A percentile compares a stretch with the other conserved stretches of the same genome.
Conservation (phyloP, 768 basidiomycete species). For the Podaxis pistillaris region DNA sequence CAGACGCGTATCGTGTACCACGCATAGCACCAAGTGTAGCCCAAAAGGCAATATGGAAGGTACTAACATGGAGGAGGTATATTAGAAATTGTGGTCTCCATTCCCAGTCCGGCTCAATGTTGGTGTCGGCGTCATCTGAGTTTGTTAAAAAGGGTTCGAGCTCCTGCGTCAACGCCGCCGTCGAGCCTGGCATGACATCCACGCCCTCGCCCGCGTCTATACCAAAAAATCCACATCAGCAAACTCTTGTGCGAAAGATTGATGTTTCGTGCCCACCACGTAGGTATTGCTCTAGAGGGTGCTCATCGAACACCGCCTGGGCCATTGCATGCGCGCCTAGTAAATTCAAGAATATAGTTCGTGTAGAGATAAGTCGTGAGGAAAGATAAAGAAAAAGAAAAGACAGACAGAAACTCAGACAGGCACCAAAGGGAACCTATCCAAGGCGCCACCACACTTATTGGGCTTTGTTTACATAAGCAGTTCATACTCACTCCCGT, state of each 20-base stretch:
- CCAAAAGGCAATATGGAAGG: neutral
- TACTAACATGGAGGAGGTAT: conserved; percentile 39
- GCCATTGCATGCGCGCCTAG: conserved; percentile 49
- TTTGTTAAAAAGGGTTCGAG: conserved; percentile 29
- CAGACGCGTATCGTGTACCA: neutral
- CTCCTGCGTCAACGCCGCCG: conserved; percentile 37
- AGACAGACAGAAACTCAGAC: neutral
- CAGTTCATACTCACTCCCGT: neutral
- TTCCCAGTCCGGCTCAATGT: conserved; percentile 29
- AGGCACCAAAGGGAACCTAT: neutral
- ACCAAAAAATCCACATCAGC: conserved; percentile 8
- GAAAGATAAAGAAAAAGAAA: conserved; percentile 7
- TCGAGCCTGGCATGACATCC: conserved; percentile 56
- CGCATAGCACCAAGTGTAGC: neutral
- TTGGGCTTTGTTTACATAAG: conserved; percentile 15
- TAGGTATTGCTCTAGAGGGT: conserved; percentile 73
- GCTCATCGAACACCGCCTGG: conserved; percentile 74
- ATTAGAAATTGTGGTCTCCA: conserved; percentile 37
- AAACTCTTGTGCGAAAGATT: neutral
- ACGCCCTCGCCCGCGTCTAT: conserved; percentile 57
- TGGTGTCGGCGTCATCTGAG: conserved; percentile 23
- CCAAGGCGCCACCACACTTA: neutral
- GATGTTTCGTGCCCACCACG: conserved; percentile 42
- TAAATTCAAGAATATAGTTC: neutral
- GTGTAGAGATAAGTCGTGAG: conserved; percentile 12